Percentiles rank a stretch among this genome's conserved stretches.
Evolutionary conservation across 2,329 filamentous ascomycete genomes (phyloP).

Genomic region (Monilinia laxa): DNA sequence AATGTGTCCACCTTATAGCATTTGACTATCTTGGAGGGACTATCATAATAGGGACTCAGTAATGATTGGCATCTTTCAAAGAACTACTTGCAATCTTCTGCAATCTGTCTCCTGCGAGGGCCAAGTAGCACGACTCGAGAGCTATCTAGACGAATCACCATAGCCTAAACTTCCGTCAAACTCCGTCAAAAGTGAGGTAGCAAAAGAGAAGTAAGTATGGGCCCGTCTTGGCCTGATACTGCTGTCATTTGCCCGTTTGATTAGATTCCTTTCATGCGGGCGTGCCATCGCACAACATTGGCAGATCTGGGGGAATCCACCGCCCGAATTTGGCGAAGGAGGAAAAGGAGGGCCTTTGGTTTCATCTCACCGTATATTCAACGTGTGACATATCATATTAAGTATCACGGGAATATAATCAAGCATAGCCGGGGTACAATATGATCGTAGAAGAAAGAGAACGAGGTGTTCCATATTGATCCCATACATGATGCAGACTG

Average conservation of each 20-base stretch:
- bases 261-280: not conserved
- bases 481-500: constrained; percentile 5
- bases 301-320: constrained; percentile 1
- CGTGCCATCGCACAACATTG: not conserved
- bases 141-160: not conserved
- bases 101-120: not conserved
- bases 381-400: not conserved
- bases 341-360: constrained; percentile 4
- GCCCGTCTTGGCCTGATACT: not conserved
- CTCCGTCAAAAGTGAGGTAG: not conserved
- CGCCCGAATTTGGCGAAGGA: constrained; percentile 16
- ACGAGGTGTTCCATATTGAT: not conserved
- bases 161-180: not conserved
- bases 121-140: constrained; percentile 3
- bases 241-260: not conserved
- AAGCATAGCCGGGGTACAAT: not conserved
- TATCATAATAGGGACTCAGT: not conserved
- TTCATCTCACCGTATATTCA: constrained; percentile 18
- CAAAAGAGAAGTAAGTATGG: not conserved
- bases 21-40: not conserved
- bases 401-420: not conserved
- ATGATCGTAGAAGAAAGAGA: not conserved
- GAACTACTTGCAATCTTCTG: not conserved
- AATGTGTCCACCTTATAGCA: not conserved
- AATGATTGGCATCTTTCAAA: not conserved